These are phyloP conservation scores for Plasmodium fragile DNA, from an alignment of 169 alveolate species.

Conservation along the genomic window DNA sequence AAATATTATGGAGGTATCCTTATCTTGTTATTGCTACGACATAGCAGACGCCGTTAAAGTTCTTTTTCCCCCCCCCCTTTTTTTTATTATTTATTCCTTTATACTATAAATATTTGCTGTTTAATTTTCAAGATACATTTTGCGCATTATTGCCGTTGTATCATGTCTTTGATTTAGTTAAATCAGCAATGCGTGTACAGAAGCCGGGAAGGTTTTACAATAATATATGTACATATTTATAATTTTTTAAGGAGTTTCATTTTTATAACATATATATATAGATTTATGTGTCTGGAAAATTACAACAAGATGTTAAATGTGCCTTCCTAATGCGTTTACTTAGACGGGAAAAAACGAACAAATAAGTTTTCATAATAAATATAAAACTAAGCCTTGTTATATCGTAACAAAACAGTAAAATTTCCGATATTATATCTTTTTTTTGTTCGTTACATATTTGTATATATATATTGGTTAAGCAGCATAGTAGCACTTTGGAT, in stretches of 20 bases:
- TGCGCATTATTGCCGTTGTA: not conserved
- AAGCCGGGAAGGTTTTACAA: not conserved
- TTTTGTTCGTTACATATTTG: not conserved
- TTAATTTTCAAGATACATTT: not conserved
- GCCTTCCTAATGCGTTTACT: too few species aligned
- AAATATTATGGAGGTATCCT: not conserved
- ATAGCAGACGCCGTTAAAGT: not conserved
- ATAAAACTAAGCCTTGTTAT: not conserved
- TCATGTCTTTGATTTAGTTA: not conserved
- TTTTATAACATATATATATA: not conserved
- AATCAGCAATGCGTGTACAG: not conserved
- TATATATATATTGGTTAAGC: not conserved
- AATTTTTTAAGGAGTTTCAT: not conserved
- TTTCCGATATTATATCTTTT: not conserved
- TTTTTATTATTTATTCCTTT: not conserved
- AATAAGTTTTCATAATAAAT: too few species aligned
- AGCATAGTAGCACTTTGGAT: not conserved
- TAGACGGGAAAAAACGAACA: too few species aligned
- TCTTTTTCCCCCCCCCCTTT: not conserved
- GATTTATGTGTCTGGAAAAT: not conserved
- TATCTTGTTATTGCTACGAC: not conserved
- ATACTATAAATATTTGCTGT: not conserved
- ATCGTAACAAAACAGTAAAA: not conserved
- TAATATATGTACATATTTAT: conserved; percentile 1
- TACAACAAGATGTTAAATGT: not conserved